Evolutionary conservation across 768 basidiomycete genomes (phyloP).

Genomic region (Asterophora lycoperdoides): DNA sequence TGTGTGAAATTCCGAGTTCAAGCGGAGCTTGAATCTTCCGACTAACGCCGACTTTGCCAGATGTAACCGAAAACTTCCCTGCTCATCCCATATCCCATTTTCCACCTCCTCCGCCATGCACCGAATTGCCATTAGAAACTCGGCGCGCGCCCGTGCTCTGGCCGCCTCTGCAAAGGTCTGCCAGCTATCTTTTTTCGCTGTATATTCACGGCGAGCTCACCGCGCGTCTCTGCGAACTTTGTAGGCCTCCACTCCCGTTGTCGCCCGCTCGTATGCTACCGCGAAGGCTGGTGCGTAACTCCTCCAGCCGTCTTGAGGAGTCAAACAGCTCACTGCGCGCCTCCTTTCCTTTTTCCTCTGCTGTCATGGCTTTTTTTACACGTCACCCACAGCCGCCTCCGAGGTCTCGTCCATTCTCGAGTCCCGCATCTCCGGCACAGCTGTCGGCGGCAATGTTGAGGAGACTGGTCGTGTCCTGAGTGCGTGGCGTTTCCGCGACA

Average conservation of each 20-base stretch:
- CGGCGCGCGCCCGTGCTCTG: constrained; percentile 72
- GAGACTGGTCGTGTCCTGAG: constrained; percentile 99
- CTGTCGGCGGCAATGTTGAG: constrained; percentile 91
- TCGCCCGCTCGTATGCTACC: constrained; percentile 89
- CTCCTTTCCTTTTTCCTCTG: constrained; percentile 18
- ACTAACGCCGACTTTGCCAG: constrained; percentile 38
- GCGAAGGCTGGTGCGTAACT: constrained; percentile 86
- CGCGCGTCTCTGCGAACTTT: constrained; percentile 20
- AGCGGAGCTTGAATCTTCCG: constrained; percentile 45
- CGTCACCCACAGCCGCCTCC: constrained; percentile 75
- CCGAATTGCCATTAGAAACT: constrained; percentile 81
- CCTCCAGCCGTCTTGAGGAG: constrained; percentile 2
- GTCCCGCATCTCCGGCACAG: constrained; percentile 92
- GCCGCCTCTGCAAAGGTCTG: constrained; percentile 63
- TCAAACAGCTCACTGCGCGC: constrained; percentile 21
- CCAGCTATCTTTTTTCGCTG: constrained; percentile 20
- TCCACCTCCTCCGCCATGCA: constrained; percentile 63
- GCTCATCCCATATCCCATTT: constrained; percentile 39
- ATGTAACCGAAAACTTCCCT: constrained; percentile 42
- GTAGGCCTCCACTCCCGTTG: constrained; percentile 46
- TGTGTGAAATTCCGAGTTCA: constrained; percentile 25
- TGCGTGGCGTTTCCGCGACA: constrained; percentile 38
- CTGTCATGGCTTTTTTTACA: constrained; percentile 23
- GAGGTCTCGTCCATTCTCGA: constrained; percentile 99
- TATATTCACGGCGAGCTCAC: constrained; percentile 15